phyloP scores from a whole-genome alignment of 164 flowering plant genomes.

The Buxus sempervirens region DNA sequence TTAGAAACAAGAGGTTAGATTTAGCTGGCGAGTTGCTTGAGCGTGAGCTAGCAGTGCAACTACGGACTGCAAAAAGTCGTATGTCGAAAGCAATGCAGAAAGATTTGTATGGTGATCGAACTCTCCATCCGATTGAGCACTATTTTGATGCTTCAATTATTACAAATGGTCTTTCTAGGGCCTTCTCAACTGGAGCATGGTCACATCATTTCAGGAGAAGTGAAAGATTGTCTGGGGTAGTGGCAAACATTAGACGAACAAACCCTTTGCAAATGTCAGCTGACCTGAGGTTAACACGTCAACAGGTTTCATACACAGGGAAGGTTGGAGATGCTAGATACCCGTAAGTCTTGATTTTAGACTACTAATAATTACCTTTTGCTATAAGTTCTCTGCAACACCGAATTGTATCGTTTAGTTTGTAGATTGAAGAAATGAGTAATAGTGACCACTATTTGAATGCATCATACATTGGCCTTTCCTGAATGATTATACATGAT shows the following conservation, averaged over 20 bases:
- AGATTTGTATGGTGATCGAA: slow-evolving; percentile 69
- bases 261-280: slow-evolving; percentile 73
- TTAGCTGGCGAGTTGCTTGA: slow-evolving; percentile 79
- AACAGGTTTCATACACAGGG: slow-evolving; percentile 79
- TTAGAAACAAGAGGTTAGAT: slow-evolving; percentile 82
- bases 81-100: slow-evolving; percentile 79
- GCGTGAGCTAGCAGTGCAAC: slow-evolving; percentile 65
- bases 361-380: no score
- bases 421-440: background rate
- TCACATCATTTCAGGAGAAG: slow-evolving; percentile 57
- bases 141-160: slow-evolving; percentile 71
- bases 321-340: slow-evolving; percentile 94
- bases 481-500: background rate
- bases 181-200: slow-evolving; percentile 96
- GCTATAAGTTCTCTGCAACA: no score
- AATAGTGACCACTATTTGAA: background rate
- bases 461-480: background rate
- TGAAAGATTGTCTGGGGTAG: slow-evolving; percentile 75
- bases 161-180: slow-evolving; percentile 86
- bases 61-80: slow-evolving; percentile 69
- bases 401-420: background rate
- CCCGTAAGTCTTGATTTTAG: slow-evolving; percentile 63
- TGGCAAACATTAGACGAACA: slow-evolving; percentile 73
- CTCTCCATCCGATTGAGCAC: slow-evolving; percentile 56
- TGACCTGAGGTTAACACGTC: slow-evolving; percentile 82